Evolutionary conservation across 1,284 basidiomycete species (phyloP), one percentile per base, ranked within the genome.

Genomic region (Ustilago cynodontis): DNA sequence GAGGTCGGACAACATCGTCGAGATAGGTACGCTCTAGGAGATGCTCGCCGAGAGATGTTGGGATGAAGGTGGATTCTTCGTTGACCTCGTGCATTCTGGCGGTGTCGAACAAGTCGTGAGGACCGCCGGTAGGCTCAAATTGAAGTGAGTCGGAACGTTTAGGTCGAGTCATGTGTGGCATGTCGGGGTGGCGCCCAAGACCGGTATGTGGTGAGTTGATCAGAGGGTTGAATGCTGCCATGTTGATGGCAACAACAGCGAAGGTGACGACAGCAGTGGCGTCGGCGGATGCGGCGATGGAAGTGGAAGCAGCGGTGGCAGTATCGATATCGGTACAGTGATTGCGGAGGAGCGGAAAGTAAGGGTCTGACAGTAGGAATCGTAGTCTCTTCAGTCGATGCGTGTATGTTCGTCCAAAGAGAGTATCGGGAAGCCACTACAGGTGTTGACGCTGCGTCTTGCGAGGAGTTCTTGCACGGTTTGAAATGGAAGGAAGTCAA

Each of bases 21-120:
- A 77, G 66, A 49, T 77, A 77, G 31, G 71, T 77, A n/a, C 71
- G 70, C 37, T 77, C 75, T 18, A 77, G 35, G 26, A 77, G 63
- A 54, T 70, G 70, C 47, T 77, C 75, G 54, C 66, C 65, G 18
- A 77, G 51, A 22, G 75, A 70, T 18, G 75, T 70, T 7, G 75
- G 75, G 22, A 73, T 63, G 22, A 71, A 77, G 8, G 70, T 66
- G 24, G 58, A 16, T 28, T 71, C 71, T 8, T 77, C 74, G 55
- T 5, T 43, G 37, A 58, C 11, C 4, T 76, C 73, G 10, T 59
- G 60, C 60, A 64, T 52, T 18, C 57, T 55, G 20, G 47, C 45
- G 16, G 33, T n/a, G 14, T 60, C 70, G 20, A 63, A 63, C 26
- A 57, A 45, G 7, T 52, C 64, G 33, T 64, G 64, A 2, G 52